Evolutionary conservation across 2,329 filamentous ascomycete species (phyloP), one percentile per base, ranked within the genome.

Genomic region (Calonectria pseudoturangicola): DNA sequence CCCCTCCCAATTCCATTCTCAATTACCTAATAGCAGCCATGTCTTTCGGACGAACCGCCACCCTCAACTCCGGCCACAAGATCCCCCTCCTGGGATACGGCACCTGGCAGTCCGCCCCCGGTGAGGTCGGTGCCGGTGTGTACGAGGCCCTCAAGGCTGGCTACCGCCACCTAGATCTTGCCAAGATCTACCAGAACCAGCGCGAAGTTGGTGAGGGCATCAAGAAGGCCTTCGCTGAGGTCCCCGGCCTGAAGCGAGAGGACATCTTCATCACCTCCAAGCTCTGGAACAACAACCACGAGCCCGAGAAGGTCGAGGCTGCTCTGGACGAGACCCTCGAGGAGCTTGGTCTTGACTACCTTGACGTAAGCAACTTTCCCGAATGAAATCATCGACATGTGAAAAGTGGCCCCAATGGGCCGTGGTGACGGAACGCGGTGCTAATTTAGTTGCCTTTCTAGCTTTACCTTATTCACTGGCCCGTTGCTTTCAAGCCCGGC

Each of bases 251-350:
- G 27, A 86, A 88, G 79, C 87, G 89, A 16, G 85, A 87, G 75
- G 86, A 91, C 76, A 88, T 91, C 81, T 92, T 89, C 85, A 85
- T 91, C 78, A 94, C 92, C 68, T 93, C 91, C 76, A 94, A 94
- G 87, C 88, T 94, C 36, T 88, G 86, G 87, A 88, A 88, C 77
- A 92, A 92, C 77, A 81, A 79, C 85, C 90, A 92, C 79, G 90
- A 88, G 82, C 91, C 92, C 78, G 88, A 90, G 77, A 84, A 89
- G 65, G 91, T 92, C 54, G 86, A 88, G 75, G 85, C 87, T 67
- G 90, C 89, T 6, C 85, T 92, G 13, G 85, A 90, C 73, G 87
- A 89, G 60, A 90, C 89, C 3, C 84, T 92, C 56, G 86, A 88
- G 78, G 88, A 89, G 79, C 85, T 92, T 70, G 85, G 87, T 63